A percentile compares a stretch with the other conserved stretches of the same genome.
These are phyloP conservation scores for Fusarium anguioides DNA, from an alignment of 2,329 filamentous ascomycete species.

Conservation along the genomic window DNA sequence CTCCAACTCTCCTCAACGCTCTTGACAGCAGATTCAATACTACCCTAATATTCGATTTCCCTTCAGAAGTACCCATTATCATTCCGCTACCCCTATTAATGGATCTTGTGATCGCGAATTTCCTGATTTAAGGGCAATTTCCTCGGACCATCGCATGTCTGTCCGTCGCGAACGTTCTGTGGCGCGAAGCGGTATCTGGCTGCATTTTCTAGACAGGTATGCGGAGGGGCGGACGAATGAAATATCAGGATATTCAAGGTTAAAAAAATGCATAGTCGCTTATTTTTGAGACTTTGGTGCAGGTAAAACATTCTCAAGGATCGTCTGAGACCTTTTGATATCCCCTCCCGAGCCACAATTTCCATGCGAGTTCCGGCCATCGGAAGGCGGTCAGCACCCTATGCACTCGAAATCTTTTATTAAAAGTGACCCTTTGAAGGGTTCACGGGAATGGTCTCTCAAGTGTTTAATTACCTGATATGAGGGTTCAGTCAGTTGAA, in stretches of 20 bases:
- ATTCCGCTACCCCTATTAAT: neutral
- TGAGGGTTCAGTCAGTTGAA: neutral
- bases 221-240: neutral
- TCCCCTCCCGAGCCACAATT: neutral
- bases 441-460: neutral
- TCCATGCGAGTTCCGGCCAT: neutral
- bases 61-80: neutral
- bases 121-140: neutral
- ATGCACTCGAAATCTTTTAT: too few species aligned
- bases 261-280: constrained; percentile 30
- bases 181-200: neutral
- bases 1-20: neutral
- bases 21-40: constrained; percentile 5
- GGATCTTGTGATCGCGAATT: neutral
- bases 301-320: constrained; percentile 13
- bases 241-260: constrained; percentile 8
- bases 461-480: accelerated
- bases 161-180: neutral
- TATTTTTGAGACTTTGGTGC: constrained; percentile 3
- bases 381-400: neutral
- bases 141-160: neutral
- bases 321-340: neutral
- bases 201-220: neutral
- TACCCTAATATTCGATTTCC: neutral
- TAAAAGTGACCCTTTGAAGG: neutral